phyloP scores from a whole-genome alignment of 1,139 yeast genomes.

The Candida sanyaensis region DNA sequence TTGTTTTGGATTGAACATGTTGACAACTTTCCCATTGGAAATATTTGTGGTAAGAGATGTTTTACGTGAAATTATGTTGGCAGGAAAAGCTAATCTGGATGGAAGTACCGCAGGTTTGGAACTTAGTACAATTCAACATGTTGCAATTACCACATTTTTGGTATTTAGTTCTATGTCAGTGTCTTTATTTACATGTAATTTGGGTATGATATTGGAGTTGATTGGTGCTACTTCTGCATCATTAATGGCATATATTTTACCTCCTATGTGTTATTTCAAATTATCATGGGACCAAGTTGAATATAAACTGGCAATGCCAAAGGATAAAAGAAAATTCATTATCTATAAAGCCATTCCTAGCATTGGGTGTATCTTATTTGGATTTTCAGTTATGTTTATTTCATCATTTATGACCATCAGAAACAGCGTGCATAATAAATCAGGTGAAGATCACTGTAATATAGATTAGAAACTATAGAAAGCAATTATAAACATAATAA shows the following conservation, averaged over 20 bases:
- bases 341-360: constrained; percentile 49
- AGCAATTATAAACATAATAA: too few relatives aligned
- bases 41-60: constrained; percentile 90
- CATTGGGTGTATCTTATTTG: constrained; percentile 66
- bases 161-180: constrained; percentile 74
- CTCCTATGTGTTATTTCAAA: constrained; percentile 79
- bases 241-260: constrained; percentile 86
- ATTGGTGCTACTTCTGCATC: constrained; percentile 95
- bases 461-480: constrained; percentile 23
- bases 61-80: constrained; percentile 58
- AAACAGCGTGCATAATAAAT: constrained; percentile 17
- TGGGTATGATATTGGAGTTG: constrained; percentile 85
- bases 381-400: constrained; percentile 72
- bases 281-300: constrained; percentile 56
- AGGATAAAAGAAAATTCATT: constrained; percentile 30
- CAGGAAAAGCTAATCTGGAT: constrained; percentile 21
- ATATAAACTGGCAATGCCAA: constrained; percentile 32
- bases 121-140: constrained; percentile 53
- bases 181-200: constrained; percentile 78
- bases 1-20: constrained; percentile 92
- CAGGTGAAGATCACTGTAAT: constrained; percentile 38
- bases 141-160: constrained; percentile 64
- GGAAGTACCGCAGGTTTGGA: constrained; percentile 40
- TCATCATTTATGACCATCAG: constrained; percentile 73
- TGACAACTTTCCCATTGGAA: constrained; percentile 90